These are phyloP conservation scores for Ilex asprella DNA, from an alignment of 257 asterid species.

Conservation along the genomic window DNA sequence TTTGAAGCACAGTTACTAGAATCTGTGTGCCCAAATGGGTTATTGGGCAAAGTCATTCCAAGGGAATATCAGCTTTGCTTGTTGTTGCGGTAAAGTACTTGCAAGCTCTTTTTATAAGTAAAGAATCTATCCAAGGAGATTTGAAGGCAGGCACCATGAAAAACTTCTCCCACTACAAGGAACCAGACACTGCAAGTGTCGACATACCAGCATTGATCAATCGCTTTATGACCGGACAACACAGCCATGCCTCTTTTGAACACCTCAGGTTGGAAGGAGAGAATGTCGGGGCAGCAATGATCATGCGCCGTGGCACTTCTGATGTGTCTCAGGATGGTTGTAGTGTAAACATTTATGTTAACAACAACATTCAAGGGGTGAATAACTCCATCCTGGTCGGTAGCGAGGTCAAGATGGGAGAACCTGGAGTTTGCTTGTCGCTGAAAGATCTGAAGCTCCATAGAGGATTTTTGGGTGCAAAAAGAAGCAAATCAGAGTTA, in stretches of 20 bases:
- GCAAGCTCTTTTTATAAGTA: conserved; percentile 10
- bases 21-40: too few relatives aligned
- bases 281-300: too few relatives aligned
- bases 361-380: background rate
- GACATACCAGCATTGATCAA: background rate
- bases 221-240: conserved; percentile 12
- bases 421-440: background rate
- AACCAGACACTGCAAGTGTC: conserved; percentile 2
- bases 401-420: conserved; percentile 1
- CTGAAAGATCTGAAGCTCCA: conserved; percentile 41
- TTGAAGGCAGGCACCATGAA: conserved; percentile 22
- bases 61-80: conserved; percentile 57
- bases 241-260: conserved; percentile 1
- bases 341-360: too few relatives aligned
- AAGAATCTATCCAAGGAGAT: background rate
- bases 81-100: conserved; percentile 21
- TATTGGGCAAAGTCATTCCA: conserved; percentile 27
- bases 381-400: background rate
- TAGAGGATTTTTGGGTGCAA: conserved; percentile 30
- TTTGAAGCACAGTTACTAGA: too few relatives aligned
- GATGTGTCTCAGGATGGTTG: too few relatives aligned
- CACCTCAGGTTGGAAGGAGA: too few relatives aligned
- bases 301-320: too few relatives aligned
- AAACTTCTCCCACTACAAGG: conserved; percentile 21
- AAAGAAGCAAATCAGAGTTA: conserved; percentile 17